Conservation (phyloP, 164 flowering plant species). For the Magnolia officinalis region DNA sequence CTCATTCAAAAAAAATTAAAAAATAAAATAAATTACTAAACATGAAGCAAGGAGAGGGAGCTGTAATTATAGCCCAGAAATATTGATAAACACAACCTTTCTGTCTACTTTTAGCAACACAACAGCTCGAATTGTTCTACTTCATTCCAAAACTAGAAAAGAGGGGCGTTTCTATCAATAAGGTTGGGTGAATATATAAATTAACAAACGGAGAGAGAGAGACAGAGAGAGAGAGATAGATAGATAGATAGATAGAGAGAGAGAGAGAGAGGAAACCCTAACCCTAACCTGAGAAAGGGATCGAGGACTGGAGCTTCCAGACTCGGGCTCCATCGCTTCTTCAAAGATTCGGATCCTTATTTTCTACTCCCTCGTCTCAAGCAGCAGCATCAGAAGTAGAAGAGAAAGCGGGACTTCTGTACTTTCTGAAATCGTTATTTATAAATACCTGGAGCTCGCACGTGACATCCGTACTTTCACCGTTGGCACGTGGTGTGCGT, state of each 20-base stretch:
- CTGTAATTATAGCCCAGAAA: not conserved
- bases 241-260: no score
- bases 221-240: not conserved
- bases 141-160: not conserved
- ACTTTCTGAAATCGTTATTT: not conserved
- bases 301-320: not conserved
- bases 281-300: slow-evolving; percentile 2
- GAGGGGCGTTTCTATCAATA: not conserved
- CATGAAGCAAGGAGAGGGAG: not conserved
- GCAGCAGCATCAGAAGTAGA: not conserved
- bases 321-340: slow-evolving; percentile 5
- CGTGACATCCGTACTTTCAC: not conserved
- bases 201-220: not conserved
- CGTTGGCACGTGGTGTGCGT: not conserved
- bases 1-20: not conserved
- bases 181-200: not conserved
- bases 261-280: not conserved
- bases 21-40: not conserved
- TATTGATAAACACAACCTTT: no score
- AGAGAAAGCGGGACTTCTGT: not conserved
- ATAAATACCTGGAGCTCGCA: not conserved
- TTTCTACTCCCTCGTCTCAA: not conserved
- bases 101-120: no score
- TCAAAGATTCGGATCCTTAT: no score
- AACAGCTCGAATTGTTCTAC: not conserved